Percentiles rank a stretch among this genome's conserved stretches.
phyloP scores from a whole-genome alignment of 352 stramenopile genomes.

The Elongisporangium anandrum region DNA sequence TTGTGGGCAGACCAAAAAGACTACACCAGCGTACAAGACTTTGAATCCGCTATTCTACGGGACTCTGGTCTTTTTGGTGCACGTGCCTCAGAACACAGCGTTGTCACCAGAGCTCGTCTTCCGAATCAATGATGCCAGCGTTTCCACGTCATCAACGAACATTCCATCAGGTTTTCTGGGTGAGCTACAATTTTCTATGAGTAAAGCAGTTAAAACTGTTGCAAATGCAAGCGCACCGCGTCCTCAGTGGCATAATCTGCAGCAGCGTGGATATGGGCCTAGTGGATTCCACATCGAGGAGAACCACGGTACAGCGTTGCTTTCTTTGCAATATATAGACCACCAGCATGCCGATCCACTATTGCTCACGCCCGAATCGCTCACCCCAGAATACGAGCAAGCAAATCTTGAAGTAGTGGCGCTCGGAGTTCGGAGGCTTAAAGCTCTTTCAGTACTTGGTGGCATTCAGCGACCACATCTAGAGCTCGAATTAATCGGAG shows the following conservation, averaged over 20 bases:
- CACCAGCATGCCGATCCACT: slow-evolving; percentile 25
- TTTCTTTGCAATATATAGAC: slow-evolving; percentile 68
- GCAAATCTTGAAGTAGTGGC: slow-evolving; percentile 62
- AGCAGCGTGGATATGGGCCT: slow-evolving; percentile 10
- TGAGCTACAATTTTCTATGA: slow-evolving; percentile 43
- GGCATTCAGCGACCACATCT: slow-evolving; percentile 54
- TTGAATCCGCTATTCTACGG: slow-evolving; percentile 82
- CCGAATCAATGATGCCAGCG: slow-evolving; percentile 56
- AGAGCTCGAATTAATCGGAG: slow-evolving; percentile 68
- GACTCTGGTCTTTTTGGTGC: slow-evolving; percentile 52
- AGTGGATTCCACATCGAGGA: slow-evolving; percentile 24
- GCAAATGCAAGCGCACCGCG: slow-evolving; percentile 36
- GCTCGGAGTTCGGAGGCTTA: slow-evolving; percentile 61
- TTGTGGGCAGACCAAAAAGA: slow-evolving; percentile 57
- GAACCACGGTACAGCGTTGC: slow-evolving; percentile 35
- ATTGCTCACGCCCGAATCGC: slow-evolving; percentile 17
- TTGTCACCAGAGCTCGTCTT: slow-evolving; percentile 74
- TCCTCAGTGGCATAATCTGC: slow-evolving; percentile 46
- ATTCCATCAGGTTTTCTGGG: slow-evolving; percentile 23
- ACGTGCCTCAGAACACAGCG: slow-evolving; percentile 39
- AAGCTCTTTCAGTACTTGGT: slow-evolving; percentile 36
- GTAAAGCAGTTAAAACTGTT: slow-evolving; percentile 34
- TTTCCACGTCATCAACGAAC: slow-evolving; percentile 16
- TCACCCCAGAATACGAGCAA: slow-evolving; percentile 47
- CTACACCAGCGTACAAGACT: slow-evolving; percentile 38